phyloP scores from a whole-genome alignment of 1,284 basidiomycete genomes.

The Volvariella volvacea region DNA sequence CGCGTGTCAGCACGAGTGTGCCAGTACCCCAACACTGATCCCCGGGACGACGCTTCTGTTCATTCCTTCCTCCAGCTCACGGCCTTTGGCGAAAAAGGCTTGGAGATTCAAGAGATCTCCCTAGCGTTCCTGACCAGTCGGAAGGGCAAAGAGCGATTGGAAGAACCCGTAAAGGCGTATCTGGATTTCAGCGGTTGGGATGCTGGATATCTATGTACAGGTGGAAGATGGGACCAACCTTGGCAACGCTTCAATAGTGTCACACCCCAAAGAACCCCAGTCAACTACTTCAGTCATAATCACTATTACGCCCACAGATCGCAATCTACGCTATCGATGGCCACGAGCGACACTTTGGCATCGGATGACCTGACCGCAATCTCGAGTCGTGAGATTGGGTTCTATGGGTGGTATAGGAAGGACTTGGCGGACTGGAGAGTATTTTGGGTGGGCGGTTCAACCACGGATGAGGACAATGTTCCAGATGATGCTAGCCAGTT shows the following conservation, averaged over 20 bases:
- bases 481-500: constrained; percentile 8
- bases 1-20: constrained; percentile 48
- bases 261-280: too few species aligned
- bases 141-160: constrained; percentile 38
- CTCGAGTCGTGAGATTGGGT: too few species aligned
- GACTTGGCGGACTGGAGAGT: constrained; percentile 67
- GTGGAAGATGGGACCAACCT: constrained; percentile 66
- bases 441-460: constrained; percentile 68
- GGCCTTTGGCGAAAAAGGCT: constrained; percentile 57
- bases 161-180: constrained; percentile 44
- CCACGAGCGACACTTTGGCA: constrained; percentile 44
- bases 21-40: constrained; percentile 19
- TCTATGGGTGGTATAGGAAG: constrained; percentile 70
- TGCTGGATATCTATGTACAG: constrained; percentile 52
- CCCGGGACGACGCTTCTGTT: constrained; percentile 27
- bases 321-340: constrained; percentile 30
- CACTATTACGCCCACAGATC: constrained; percentile 27
- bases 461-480: constrained; percentile 22
- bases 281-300: too few species aligned
- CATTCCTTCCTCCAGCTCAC: constrained; percentile 49
- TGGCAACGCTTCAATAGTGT: not conserved
- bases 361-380: too few species aligned
- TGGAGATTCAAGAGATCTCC: constrained; percentile 64
- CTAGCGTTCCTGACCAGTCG: constrained; percentile 36
- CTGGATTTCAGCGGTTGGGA: constrained; percentile 55